Conservation (phyloP, 1,139 yeast species). For the Pneumocystis wakefieldiae region DNA sequence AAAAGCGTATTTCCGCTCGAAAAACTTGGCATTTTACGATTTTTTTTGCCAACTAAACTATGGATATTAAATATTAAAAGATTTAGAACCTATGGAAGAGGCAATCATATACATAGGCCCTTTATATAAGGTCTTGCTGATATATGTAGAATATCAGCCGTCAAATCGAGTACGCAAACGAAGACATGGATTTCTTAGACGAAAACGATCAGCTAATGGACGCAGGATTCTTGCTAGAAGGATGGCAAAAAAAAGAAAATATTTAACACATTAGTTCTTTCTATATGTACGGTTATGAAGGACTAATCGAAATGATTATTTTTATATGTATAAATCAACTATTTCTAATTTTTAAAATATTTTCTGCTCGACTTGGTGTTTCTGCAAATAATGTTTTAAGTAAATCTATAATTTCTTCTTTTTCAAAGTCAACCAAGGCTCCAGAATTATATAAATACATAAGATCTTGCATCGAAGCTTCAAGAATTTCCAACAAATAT, state of each 20-base stretch:
- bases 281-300: background rate
- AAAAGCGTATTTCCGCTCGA: background rate
- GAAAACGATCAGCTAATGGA: background rate
- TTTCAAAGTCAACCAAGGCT: slow-evolving; percentile 52
- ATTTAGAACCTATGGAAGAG: background rate
- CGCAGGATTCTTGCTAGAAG: slow-evolving; percentile 1
- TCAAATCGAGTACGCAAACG: slow-evolving; percentile 1
- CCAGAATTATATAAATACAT: slow-evolving; percentile 59
- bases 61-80: background rate
- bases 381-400: slow-evolving; percentile 55
- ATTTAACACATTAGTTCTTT: background rate
- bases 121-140: background rate
- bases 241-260: background rate
- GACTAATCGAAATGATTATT: no score
- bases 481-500: slow-evolving; percentile 23
- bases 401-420: slow-evolving; percentile 48
- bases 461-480: slow-evolving; percentile 44
- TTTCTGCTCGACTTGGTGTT: slow-evolving; percentile 46
- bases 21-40: background rate
- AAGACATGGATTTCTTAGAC: slow-evolving; percentile 2
- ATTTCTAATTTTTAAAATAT: slow-evolving; percentile 41
- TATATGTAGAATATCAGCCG: background rate
- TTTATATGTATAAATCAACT: background rate
- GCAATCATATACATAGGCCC: background rate
- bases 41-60: background rate